These are phyloP conservation scores for Alternaria brassicae DNA, from an alignment of 2,329 filamentous ascomycete species.

Conservation along the genomic window DNA sequence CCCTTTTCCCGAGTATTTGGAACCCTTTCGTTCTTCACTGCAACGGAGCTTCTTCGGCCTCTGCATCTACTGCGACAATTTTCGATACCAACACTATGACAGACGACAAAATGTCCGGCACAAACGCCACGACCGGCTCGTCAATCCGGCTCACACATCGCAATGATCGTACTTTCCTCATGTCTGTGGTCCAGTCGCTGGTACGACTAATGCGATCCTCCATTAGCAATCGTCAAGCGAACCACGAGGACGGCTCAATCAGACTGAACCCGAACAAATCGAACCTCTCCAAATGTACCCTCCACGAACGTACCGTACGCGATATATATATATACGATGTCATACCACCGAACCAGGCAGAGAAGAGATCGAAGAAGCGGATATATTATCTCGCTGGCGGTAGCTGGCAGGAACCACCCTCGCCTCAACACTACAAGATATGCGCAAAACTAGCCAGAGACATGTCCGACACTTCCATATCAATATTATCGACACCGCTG, in stretches of 20 bases:
- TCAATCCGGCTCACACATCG: conserved; percentile 48
- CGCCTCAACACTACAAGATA: conserved; percentile 61
- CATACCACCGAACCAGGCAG: conserved; percentile 22
- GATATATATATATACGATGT: conserved; percentile 59
- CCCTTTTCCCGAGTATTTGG: not conserved
- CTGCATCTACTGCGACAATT: not conserved
- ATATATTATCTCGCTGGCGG: conserved; percentile 66
- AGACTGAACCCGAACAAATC: conserved; percentile 48
- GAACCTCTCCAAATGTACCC: conserved; percentile 42
- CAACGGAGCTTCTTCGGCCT: not conserved
- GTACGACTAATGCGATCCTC: conserved; percentile 48
- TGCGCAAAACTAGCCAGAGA: conserved; percentile 55
- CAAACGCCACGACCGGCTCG: conserved; percentile 5
- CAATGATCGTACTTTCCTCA: conserved; percentile 50
- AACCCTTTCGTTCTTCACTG: not conserved
- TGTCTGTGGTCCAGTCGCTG: conserved; percentile 48
- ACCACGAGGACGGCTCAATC: conserved; percentile 52
- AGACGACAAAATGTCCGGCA: not conserved
- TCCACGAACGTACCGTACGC: conserved; percentile 52
- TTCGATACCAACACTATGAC: not conserved
- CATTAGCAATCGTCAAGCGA: conserved; percentile 40
- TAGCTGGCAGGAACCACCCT: conserved; percentile 62
- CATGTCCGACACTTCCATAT: conserved; percentile 53
- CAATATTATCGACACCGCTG: conserved; percentile 61
- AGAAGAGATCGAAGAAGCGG: conserved; percentile 34